Evolutionary conservation across 2,329 filamentous ascomycete genomes (phyloP).

Genomic region (Xylariaceae sp.): DNA sequence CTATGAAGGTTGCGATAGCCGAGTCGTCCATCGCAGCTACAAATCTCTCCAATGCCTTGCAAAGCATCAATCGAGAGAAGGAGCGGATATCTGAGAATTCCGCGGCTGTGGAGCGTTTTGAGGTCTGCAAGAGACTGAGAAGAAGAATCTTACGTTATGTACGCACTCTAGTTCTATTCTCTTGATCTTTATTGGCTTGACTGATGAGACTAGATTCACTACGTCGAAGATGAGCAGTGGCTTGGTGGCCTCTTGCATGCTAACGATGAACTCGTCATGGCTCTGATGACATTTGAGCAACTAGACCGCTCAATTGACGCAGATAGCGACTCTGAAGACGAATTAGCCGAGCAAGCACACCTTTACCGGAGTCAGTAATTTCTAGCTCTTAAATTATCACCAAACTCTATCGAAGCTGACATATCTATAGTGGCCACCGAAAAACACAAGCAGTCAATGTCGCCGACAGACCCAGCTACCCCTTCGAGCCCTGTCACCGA

Average conservation of each 20-base stretch:
- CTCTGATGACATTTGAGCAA: constrained; percentile 93
- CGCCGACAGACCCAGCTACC: constrained; percentile 44
- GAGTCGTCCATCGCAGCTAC: constrained; percentile 90
- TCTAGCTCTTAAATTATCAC: background rate
- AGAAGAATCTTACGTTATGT: constrained; percentile 86
- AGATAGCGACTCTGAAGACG: constrained; percentile 74
- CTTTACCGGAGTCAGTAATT: constrained; percentile 63
- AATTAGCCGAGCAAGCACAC: constrained; percentile 70
- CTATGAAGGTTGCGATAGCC: constrained; percentile 88
- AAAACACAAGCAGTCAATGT: constrained; percentile 57
- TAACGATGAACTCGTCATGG: constrained; percentile 94
- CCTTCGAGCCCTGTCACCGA: constrained; percentile 47
- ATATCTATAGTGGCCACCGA: constrained; percentile 57
- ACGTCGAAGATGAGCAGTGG: constrained; percentile 89
- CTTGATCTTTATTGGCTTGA: background rate
- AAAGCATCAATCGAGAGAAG: constrained; percentile 87
- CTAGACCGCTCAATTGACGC: constrained; percentile 85
- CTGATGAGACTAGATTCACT: constrained; percentile 70
- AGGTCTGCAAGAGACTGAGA: constrained; percentile 83
- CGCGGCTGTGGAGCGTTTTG: constrained; percentile 77
- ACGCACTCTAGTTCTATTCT: constrained; percentile 38
- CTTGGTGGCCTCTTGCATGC: constrained; percentile 89
- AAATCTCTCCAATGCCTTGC: constrained; percentile 85
- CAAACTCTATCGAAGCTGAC: constrained; percentile 37
- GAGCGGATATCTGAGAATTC: constrained; percentile 87